These are phyloP conservation scores for Lentinus tigrinus DNA, from an alignment of 768 basidiomycete species.

Conservation along the genomic window DNA sequence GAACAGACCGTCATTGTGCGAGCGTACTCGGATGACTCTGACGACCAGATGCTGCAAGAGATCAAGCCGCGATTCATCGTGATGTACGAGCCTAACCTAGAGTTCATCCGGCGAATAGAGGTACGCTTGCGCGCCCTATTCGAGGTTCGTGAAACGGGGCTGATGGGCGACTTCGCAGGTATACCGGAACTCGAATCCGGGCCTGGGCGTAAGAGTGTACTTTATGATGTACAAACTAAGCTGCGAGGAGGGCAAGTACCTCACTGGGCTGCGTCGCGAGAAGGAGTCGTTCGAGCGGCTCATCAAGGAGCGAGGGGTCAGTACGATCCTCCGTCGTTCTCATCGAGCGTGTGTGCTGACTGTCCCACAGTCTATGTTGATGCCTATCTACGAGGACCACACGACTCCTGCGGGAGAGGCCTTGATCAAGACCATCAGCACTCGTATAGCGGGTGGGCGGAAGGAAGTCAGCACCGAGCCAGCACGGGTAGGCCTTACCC, in stretches of 20 bases:
- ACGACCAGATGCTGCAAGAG: slow-evolving; percentile 85
- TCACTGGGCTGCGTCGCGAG: slow-evolving; percentile 84
- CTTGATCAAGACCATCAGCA: slow-evolving; percentile 77
- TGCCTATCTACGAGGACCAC: slow-evolving; percentile 73
- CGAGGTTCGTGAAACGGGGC: neutral
- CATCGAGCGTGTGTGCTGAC: neutral
- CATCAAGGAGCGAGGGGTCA: slow-evolving; percentile 87
- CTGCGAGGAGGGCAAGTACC: slow-evolving; percentile 94
- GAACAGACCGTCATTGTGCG: slow-evolving; percentile 84
- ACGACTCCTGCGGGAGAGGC: slow-evolving; percentile 48
- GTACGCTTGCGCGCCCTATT: slow-evolving; percentile 39
- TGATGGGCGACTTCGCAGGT: slow-evolving; percentile 47
- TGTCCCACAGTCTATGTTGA: slow-evolving; percentile 72
- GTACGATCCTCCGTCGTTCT: slow-evolving; percentile 29
- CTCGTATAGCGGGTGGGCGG: slow-evolving; percentile 84
- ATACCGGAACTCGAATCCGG: slow-evolving; percentile 82
- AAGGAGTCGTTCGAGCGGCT: slow-evolving; percentile 92
- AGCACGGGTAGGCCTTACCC: slow-evolving; percentile 46
- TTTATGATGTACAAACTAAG: slow-evolving; percentile 94
- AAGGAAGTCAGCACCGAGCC: slow-evolving; percentile 64
- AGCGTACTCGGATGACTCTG: slow-evolving; percentile 88
- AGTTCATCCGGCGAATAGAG: slow-evolving; percentile 91
- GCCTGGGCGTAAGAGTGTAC: slow-evolving; percentile 83
- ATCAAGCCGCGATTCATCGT: slow-evolving; percentile 89
- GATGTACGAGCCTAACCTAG: slow-evolving; percentile 93